These are phyloP conservation scores for Pezicula rhizophila DNA, from an alignment of 2,329 filamentous ascomycete genomes.

Conservation along the genomic window DNA sequence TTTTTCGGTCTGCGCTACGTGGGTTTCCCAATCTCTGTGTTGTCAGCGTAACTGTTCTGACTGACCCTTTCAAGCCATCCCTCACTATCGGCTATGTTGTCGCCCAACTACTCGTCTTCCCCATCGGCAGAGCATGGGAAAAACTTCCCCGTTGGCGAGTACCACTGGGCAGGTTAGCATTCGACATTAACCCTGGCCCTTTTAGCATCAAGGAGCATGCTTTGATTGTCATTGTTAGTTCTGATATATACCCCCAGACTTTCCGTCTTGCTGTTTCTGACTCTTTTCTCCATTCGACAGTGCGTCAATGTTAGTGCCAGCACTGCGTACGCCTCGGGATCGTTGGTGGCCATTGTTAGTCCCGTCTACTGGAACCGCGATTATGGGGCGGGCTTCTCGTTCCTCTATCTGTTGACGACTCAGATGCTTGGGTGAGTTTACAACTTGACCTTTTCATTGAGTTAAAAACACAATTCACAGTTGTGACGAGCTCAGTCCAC, in stretches of 20 bases:
- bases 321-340: constrained; percentile 49
- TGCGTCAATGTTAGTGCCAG: constrained; percentile 56
- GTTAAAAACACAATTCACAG: background rate
- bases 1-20: constrained; percentile 6
- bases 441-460: background rate
- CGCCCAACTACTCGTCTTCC: constrained; percentile 43
- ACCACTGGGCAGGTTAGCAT: constrained; percentile 36
- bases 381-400: constrained; percentile 54
- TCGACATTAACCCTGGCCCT: constrained; percentile 55
- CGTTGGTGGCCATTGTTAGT: constrained; percentile 28
- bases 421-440: constrained; percentile 43
- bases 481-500: background rate
- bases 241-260: constrained; percentile 59
- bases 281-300: constrained; percentile 34
- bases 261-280: constrained; percentile 35
- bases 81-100: constrained; percentile 14
- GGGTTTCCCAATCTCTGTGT: background rate
- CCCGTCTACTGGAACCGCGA: constrained; percentile 30
- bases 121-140: constrained; percentile 54
- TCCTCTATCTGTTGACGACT: constrained; percentile 65
- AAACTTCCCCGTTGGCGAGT: constrained; percentile 13
- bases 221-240: constrained; percentile 60
- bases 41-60: background rate
- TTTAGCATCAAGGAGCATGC: constrained; percentile 65
- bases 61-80: constrained; percentile 1